Conservation (phyloP, 306 rosid species). For the Ochetophila trinervis region DNA sequence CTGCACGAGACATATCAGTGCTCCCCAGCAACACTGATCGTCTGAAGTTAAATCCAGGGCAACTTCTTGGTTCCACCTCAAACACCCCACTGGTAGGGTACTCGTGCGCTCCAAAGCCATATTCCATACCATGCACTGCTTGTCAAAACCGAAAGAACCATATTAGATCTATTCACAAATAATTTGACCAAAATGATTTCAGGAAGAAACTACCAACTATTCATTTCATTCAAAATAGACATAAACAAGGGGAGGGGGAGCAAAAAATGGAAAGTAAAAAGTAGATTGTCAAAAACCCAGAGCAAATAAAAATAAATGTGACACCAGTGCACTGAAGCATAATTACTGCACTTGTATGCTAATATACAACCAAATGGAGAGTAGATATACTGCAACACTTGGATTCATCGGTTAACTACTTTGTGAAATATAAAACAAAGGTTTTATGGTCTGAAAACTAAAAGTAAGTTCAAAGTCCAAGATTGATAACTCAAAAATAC, state of each 20-base stretch:
- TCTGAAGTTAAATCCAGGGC: conserved; percentile 95
- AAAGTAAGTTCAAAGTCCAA: not conserved
- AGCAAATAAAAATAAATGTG: not conserved
- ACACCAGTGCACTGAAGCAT: not conserved
- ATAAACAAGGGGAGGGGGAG: not conserved
- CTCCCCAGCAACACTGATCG: conserved; percentile 73
- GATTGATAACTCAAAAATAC: not conserved
- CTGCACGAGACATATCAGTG: conserved; percentile 69
- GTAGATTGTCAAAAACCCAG: no score
- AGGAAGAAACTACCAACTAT: not conserved
- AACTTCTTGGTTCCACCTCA: conserved; percentile 94
- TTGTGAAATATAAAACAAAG: not conserved
- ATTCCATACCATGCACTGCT: conserved; percentile 83
- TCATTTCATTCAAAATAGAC: not conserved
- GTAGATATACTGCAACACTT: not conserved
- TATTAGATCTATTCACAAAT: conserved; percentile 15
- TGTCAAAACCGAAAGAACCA: conserved; percentile 26
- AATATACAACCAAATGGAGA: not conserved
- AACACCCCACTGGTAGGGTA: conserved; percentile 84
- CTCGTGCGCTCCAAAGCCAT: conserved; percentile 93
- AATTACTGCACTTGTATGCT: not conserved
- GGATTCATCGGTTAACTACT: not conserved
- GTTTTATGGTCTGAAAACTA: not conserved
- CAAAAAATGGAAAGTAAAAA: no score
- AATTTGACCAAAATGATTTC: not conserved